Conservation (phyloP, 1,284 basidiomycete genomes). For the Tylopilus orsonianus region DNA sequence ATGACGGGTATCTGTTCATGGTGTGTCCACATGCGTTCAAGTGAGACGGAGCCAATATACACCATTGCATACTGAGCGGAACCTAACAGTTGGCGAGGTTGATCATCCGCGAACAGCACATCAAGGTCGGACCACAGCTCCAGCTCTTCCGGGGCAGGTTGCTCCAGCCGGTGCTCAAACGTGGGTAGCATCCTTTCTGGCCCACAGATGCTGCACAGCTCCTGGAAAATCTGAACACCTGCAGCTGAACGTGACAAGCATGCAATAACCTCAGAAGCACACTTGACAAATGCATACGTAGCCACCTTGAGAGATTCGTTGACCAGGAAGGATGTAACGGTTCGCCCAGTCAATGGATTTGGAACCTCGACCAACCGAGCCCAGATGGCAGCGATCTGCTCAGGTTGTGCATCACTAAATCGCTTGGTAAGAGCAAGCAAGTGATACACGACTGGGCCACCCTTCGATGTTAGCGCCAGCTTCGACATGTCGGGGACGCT, state of each 20-base stretch:
- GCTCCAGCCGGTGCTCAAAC: constrained; percentile 66
- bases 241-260: constrained; percentile 80
- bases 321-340: constrained; percentile 80
- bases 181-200: constrained; percentile 80
- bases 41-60: constrained; percentile 80
- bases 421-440: constrained; percentile 83
- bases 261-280: constrained; percentile 82
- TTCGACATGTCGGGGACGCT: constrained; percentile 33
- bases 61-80: constrained; percentile 88
- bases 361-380: constrained; percentile 70
- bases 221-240: constrained; percentile 76
- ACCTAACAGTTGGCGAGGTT: constrained; percentile 66
- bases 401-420: constrained; percentile 75
- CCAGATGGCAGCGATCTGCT: constrained; percentile 86
- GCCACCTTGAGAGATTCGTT: constrained; percentile 87
- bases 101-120: constrained; percentile 67
- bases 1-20: constrained; percentile 70
- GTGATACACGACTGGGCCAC: constrained; percentile 75
- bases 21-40: constrained; percentile 79
- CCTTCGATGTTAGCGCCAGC: constrained; percentile 52
- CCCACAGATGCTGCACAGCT: constrained; percentile 82
- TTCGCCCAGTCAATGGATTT: constrained; percentile 74
- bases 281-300: constrained; percentile 74
- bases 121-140: constrained; percentile 75
- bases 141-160: constrained; percentile 70